Conservation (phyloP, 2,329 filamentous ascomycete species). For the Botrytis sinoallii region DNA sequence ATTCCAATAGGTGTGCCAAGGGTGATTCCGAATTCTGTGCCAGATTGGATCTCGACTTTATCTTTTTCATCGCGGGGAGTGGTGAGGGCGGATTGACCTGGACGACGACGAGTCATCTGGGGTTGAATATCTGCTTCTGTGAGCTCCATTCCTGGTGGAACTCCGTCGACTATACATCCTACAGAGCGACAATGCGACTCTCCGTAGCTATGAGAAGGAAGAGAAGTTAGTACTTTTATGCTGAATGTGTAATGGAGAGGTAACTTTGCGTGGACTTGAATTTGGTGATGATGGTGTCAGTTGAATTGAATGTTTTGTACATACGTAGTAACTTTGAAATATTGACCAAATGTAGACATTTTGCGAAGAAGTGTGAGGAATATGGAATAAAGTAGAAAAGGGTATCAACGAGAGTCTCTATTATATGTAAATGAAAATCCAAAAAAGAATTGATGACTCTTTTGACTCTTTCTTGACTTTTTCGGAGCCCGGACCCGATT, state of each 20-base stretch:
- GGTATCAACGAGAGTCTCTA: not conserved
- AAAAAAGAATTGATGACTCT: conserved; percentile 23
- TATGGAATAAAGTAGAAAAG: conserved; percentile 9
- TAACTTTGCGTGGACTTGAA: not conserved
- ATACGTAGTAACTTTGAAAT: conserved; percentile 76
- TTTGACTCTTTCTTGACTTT: conserved; percentile 27
- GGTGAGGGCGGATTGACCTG: conserved; percentile 84
- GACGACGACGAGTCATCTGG: conserved; percentile 85
- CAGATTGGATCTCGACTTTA: conserved; percentile 85
- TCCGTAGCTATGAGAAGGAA: conserved; percentile 51
- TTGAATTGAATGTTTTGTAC: conserved; percentile 22
- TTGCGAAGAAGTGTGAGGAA: conserved; percentile 16
- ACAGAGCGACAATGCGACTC: conserved; percentile 91
- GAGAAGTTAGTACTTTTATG: conserved; percentile 16
- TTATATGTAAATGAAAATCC: not conserved
- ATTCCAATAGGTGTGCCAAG: conserved; percentile 88
- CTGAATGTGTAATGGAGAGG: not conserved
- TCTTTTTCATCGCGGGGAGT: conserved; percentile 94
- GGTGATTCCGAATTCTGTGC: conserved; percentile 84
- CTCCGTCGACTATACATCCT: conserved; percentile 91
- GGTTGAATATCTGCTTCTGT: conserved; percentile 88
- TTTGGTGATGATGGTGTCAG: not conserved
- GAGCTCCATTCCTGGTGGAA: conserved; percentile 82
- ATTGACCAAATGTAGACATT: conserved; percentile 86
- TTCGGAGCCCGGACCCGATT: conserved; percentile 26